These are phyloP conservation scores for Fagopyrum esculentum DNA, from an alignment of 148 eudicot species.

Conservation along the genomic window DNA sequence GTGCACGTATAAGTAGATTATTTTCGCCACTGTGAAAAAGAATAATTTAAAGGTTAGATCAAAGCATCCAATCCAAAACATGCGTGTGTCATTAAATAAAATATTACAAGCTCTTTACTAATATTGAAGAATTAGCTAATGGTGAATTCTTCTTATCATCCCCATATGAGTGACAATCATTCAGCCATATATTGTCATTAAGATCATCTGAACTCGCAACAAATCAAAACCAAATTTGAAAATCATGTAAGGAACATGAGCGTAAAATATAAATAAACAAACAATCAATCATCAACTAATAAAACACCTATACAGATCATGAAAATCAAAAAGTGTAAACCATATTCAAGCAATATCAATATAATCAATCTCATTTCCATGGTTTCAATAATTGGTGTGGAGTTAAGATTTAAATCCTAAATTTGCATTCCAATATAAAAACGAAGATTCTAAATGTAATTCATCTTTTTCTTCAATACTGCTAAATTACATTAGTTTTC, in stretches of 20 bases:
- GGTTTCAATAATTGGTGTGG: too few species aligned
- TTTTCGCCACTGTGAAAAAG: neutral
- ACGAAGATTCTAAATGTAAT: too few species aligned
- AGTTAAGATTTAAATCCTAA: too few species aligned
- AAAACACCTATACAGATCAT: too few species aligned
- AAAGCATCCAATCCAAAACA: neutral
- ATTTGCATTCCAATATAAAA: too few species aligned
- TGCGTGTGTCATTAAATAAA: neutral
- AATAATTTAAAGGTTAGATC: neutral
- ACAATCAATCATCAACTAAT: neutral
- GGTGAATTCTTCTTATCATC: neutral
- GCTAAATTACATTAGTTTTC: too few species aligned
- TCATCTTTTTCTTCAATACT: too few species aligned
- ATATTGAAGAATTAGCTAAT: neutral
- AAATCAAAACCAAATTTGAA: neutral
- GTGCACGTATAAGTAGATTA: neutral
- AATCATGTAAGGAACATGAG: neutral
- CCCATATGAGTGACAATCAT: neutral
- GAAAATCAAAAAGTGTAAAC: too few species aligned
- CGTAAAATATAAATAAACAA: neutral
- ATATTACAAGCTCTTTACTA: neutral
- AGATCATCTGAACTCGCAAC: neutral
- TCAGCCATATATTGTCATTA: neutral
- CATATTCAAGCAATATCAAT: too few species aligned
- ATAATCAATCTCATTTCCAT: too few species aligned